Base-by-base conservation (phyloP, 2,329 filamentous ascomycete species). In the Hypoxylon sp. region DNA sequence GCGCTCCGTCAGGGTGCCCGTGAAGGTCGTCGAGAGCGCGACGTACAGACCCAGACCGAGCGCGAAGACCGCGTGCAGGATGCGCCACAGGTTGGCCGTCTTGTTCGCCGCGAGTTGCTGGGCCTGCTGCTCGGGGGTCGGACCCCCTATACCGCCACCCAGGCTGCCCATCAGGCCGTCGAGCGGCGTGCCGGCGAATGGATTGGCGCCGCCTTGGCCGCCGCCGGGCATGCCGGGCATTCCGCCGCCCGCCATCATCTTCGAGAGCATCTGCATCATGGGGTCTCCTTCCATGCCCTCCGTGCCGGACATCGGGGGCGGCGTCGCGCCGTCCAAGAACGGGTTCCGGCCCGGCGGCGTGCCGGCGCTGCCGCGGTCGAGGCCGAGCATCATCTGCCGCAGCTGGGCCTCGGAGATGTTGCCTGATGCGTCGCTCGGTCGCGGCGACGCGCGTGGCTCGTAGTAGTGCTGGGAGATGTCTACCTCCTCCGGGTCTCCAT, bases 401-500 rank as follows among this genome's bases (percentile, higher is more conserved):
- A 90, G 79, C 70, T 87, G 84, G n/a, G 83, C 82, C 57, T 89
- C 86, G n/a, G 81, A 81, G 47, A 85, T 73, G 22, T 65, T 51
- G 44, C 77, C 71, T 49, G 67, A 72, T 20, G 76, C 70, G 62
- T 78, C 74, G 54, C 74, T 66, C 30, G 80, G 72, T 54, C 79
- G 78, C 20, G 79, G 70, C 41, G 80, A 79, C 8, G 79, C 77
- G 22, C 79, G 77, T 1, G 88, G 89, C 32, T 84, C 78, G 77
- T 90, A 91, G 77, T 84, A 89, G 78, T 91, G 90, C 67, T 89
- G 79, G n/a, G 90, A 91, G 69, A 94, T 93, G 75, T 94, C 91
- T 67, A 92, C 85, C 76, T 93, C 91, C 4, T 89, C 90, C 5
- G 91, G 91, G 71, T 92, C 89, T 59, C 83, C 87, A 71, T 84